Conservation (phyloP, 441 rosid species). For the Aleurites moluccanus region DNA sequence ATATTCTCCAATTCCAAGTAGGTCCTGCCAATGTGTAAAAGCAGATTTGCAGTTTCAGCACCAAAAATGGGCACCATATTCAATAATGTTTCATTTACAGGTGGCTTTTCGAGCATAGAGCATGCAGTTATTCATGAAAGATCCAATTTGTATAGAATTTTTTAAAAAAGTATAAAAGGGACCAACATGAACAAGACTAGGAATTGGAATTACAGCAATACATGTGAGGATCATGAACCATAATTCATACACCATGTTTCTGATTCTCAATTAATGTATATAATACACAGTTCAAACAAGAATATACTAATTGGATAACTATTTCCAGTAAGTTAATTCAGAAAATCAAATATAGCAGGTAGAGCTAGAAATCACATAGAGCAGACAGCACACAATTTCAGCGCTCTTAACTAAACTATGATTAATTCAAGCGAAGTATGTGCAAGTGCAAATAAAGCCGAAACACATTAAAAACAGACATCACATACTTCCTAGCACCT, state of each 20-base stretch:
- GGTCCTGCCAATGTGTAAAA: slow-evolving; percentile 52
- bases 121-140: background rate
- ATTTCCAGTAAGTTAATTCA: background rate
- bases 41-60: slow-evolving; percentile 19
- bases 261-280: background rate
- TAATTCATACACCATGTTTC: background rate
- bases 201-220: background rate
- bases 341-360: background rate
- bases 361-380: background rate
- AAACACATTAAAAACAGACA: background rate
- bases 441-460: background rate
- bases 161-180: background rate
- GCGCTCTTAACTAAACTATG: background rate
- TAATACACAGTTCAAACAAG: background rate
- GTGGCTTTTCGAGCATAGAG: background rate
- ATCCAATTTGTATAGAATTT: background rate
- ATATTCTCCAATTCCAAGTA: slow-evolving; percentile 81
- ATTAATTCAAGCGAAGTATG: background rate
- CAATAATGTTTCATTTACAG: background rate
- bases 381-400: background rate
- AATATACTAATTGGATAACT: background rate
- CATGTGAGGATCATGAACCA: background rate
- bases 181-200: background rate
- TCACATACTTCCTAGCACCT: background rate
- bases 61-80: slow-evolving; percentile 9